Conservation (phyloP, 2,329 filamentous ascomycete species). For the Didymellaceae sp. region DNA sequence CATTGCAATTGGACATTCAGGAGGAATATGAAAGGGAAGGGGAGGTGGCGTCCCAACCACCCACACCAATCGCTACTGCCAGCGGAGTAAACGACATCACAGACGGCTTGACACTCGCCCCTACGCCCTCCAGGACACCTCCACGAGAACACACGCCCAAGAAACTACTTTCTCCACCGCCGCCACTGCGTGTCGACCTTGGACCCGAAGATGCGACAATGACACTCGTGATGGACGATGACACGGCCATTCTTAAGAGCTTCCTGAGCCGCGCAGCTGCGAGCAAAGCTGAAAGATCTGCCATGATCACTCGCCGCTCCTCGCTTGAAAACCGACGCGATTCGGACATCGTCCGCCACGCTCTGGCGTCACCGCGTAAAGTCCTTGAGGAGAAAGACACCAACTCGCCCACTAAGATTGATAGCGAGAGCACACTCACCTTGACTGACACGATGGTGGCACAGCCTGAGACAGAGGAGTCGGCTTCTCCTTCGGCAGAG, state of each 20-base stretch:
- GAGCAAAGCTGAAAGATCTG: slow-evolving; percentile 51
- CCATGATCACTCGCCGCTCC: slow-evolving; percentile 46
- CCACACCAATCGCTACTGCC: slow-evolving; percentile 3
- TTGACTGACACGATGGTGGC: slow-evolving; percentile 40
- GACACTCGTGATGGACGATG: slow-evolving; percentile 51
- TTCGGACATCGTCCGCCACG: slow-evolving; percentile 55
- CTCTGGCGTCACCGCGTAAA: slow-evolving; percentile 54
- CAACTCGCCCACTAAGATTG: slow-evolving; percentile 54
- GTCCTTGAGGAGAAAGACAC: slow-evolving; percentile 56
- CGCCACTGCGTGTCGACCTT: slow-evolving; percentile 31
- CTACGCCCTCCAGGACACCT: slow-evolving; percentile 20
- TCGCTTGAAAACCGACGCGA: slow-evolving; percentile 56
- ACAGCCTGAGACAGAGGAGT: slow-evolving; percentile 22
- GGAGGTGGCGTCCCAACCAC: slow-evolving; percentile 6
- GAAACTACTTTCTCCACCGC: slow-evolving; percentile 38
- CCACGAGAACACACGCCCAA: slow-evolving; percentile 26
- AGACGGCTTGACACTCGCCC: slow-evolving; percentile 38
- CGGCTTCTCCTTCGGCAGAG: slow-evolving; percentile 25
- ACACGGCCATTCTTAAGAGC: slow-evolving; percentile 57
- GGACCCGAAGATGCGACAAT: slow-evolving; percentile 39
- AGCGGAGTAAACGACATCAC: slow-evolving; percentile 33
- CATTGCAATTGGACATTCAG: slow-evolving; percentile 39
- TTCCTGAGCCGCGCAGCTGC: slow-evolving; percentile 59
- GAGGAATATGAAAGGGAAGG: slow-evolving; percentile 24
- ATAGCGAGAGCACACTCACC: slow-evolving; percentile 41